A percentile compares a stretch with the other conserved stretches of the same genome.
Evolutionary conservation across 371 early-diverging fungal genomes (phyloP).

Genomic region (Dentiscutata heterogama): DNA sequence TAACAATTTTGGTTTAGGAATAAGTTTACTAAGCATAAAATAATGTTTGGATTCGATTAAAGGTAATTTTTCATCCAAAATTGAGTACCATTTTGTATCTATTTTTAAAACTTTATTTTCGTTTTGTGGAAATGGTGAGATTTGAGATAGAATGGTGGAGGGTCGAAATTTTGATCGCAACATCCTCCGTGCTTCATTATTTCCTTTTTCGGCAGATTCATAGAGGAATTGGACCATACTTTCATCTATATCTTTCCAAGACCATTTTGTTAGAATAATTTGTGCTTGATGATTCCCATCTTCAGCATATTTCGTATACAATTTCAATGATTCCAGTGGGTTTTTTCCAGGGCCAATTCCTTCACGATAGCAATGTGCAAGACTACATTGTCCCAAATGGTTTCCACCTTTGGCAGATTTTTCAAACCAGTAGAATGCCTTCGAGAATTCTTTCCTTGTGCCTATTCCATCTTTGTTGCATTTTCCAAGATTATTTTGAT

Average conservation of each 20-base stretch:
- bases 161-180: too few relatives aligned
- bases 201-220: conserved; percentile 54
- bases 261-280: conserved; percentile 88
- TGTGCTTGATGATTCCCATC: conserved; percentile 80
- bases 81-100: conserved; percentile 30
- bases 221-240: conserved; percentile 72
- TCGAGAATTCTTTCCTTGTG: not conserved
- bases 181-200: too few relatives aligned
- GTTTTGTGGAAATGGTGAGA: too few relatives aligned
- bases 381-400: not conserved
- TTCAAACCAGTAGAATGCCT: not conserved
- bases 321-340: conserved; percentile 38
- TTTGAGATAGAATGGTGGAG: too few relatives aligned
- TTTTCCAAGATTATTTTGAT: not conserved
- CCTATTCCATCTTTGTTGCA: not conserved
- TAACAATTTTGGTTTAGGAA: not conserved
- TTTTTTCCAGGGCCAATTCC: conserved; percentile 9
- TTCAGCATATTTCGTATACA: conserved; percentile 76
- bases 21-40: not conserved
- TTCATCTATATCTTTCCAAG: conserved; percentile 79
- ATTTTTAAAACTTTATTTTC: not conserved
- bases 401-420: conserved; percentile 1
- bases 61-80: conserved; percentile 7
- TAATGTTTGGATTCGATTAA: conserved; percentile 14
- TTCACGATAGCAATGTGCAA: not conserved